phyloP scores from a whole-genome alignment of 257 asterid genomes.

The Penstemon newberryi region DNA sequence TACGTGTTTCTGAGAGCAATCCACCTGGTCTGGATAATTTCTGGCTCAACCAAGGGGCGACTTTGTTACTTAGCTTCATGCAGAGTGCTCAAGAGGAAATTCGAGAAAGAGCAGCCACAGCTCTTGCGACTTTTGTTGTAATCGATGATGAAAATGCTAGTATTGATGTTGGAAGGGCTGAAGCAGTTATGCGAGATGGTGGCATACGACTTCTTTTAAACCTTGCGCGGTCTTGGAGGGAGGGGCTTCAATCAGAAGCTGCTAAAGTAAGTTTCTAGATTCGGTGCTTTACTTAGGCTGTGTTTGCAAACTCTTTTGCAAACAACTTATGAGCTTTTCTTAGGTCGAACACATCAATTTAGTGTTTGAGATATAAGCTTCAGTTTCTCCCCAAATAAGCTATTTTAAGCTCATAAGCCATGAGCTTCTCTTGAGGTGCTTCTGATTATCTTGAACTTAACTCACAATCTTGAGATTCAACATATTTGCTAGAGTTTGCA shows the following conservation, averaged over 20 bases:
- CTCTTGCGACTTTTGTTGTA: conserved; percentile 75
- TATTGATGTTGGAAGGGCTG: conserved; percentile 77
- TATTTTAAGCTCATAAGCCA: too few species aligned
- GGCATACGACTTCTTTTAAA: conserved; percentile 65
- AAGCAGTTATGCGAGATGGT: conserved; percentile 65
- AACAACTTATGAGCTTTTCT: too few species aligned
- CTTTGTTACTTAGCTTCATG: conserved; percentile 64
- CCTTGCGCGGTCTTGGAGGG: conserved; percentile 79
- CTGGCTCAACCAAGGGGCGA: conserved; percentile 82
- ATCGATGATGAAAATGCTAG: conserved; percentile 79
- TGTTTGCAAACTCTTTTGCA: too few species aligned
- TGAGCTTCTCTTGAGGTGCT: too few species aligned
- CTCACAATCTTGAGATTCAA: too few species aligned
- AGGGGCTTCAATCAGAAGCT: conserved; percentile 86
- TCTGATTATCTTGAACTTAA: too few species aligned
- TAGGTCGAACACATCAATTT: too few species aligned
- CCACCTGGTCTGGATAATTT: conserved; percentile 68
- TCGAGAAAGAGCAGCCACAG: conserved; percentile 88
- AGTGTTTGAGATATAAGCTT: too few species aligned
- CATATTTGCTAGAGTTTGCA: too few species aligned
- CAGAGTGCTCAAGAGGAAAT: conserved; percentile 79
- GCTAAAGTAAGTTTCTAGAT: conserved; percentile 54
- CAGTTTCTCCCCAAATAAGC: too few species aligned
- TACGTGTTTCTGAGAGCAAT: conserved; percentile 60
- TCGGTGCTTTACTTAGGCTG: conserved; percentile 1